A percentile compares a stretch with the other conserved stretches of the same genome.
phyloP scores from a whole-genome alignment of 2,329 filamentous ascomycete genomes.

The Diaporthe citriasiana region DNA sequence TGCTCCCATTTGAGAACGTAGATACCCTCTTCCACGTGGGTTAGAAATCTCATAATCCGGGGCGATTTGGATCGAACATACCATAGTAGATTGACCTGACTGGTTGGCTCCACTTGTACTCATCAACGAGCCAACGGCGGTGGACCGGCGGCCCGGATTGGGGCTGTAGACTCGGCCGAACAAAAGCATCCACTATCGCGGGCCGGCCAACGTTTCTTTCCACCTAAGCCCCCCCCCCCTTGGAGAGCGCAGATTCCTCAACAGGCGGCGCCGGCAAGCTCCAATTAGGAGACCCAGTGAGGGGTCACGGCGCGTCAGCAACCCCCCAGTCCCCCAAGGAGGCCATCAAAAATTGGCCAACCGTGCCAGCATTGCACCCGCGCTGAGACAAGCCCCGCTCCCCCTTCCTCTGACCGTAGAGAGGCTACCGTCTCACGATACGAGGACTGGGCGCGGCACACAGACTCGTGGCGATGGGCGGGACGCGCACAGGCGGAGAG shows the following conservation, averaged over 20 bases:
- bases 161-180: constrained; percentile 18
- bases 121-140: not conserved
- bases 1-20: not conserved
- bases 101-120: not conserved
- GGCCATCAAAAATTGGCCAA: not conserved
- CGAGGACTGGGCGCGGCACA: constrained; percentile 34
- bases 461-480: constrained; percentile 25
- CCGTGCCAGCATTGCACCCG: constrained; percentile 5
- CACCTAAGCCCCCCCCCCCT: not conserved
- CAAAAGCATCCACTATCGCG: not conserved
- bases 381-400: constrained; percentile 17
- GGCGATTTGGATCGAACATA: not conserved
- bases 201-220: constrained; percentile 18
- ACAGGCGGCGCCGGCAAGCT: not conserved
- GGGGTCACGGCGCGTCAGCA: constrained; percentile 2
- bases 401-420: constrained; percentile 19
- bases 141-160: constrained; percentile 11
- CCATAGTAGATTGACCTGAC: not conserved
- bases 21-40: not conserved
- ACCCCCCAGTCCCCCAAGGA: no score
- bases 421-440: constrained; percentile 35
- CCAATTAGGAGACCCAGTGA: not conserved
- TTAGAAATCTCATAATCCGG: not conserved
- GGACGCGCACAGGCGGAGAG: constrained; percentile 4
- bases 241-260: not conserved